Conservation (phyloP, 2,329 filamentous ascomycete genomes). For the Colletotrichum truncatum region DNA sequence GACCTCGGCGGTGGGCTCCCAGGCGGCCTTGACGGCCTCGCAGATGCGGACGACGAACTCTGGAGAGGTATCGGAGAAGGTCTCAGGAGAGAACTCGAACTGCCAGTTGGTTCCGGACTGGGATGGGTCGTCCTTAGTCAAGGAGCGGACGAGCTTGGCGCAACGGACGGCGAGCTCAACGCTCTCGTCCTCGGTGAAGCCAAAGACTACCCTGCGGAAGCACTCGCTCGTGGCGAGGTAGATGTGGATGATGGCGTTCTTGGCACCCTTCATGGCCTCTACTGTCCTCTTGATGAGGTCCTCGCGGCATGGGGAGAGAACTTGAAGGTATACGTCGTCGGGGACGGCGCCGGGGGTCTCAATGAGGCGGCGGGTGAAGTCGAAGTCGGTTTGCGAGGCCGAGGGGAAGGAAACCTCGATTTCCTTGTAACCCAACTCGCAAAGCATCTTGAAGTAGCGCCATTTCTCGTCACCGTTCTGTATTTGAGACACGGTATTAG, state of each 20-base stretch:
- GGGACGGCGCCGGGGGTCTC: slow-evolving; percentile 85
- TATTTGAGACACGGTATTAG: neutral
- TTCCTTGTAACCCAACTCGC: slow-evolving; percentile 94
- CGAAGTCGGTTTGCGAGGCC: slow-evolving; percentile 93
- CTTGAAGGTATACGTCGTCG: slow-evolving; percentile 91
- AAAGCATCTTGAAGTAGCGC: slow-evolving; percentile 93
- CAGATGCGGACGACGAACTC: slow-evolving; percentile 87
- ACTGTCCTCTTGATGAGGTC: slow-evolving; percentile 92
- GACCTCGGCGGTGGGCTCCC: slow-evolving; percentile 71
- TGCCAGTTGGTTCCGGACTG: slow-evolving; percentile 72
- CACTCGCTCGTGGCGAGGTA: slow-evolving; percentile 97
- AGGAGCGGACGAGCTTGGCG: slow-evolving; percentile 84
- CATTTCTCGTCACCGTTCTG: slow-evolving; percentile 96
- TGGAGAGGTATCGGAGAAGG: slow-evolving; percentile 88
- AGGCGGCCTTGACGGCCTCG: slow-evolving; percentile 92
- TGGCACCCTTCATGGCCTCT: slow-evolving; percentile 86
- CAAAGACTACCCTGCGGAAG: slow-evolving; percentile 92
- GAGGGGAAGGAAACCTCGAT: slow-evolving; percentile 97
- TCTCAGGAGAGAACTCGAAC: slow-evolving; percentile 87
- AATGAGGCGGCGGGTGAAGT: slow-evolving; percentile 89
- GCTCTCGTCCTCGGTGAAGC: slow-evolving; percentile 83
- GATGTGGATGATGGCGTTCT: slow-evolving; percentile 94
- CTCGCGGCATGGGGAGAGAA: slow-evolving; percentile 89
- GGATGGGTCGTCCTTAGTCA: slow-evolving; percentile 82
- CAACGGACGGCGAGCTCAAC: slow-evolving; percentile 86